Evolutionary conservation across 2,329 filamentous ascomycete genomes (phyloP), one percentile per base, ranked within the genome.

Genomic region (Bisporella sp.): DNA sequence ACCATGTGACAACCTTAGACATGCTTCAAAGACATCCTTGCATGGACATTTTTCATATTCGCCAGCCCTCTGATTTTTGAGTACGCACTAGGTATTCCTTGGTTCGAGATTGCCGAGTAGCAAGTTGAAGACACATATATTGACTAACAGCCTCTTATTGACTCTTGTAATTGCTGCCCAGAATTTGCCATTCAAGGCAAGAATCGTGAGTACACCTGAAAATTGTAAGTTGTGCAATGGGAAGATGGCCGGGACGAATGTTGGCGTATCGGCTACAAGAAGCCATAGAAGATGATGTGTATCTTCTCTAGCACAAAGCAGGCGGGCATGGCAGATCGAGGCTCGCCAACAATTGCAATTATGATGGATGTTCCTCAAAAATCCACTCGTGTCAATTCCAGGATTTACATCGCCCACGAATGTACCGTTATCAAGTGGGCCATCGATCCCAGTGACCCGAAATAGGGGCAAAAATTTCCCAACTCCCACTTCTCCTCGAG

Each of bases 271-370:
- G 7, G 43, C 43, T 13, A 32, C 2, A 28, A 45, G 33, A 45
- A 45, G 43, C 43, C 43, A 45, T 5, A 45, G 43, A n/a, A 32
- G 43, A 31, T 45, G 43, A n/a, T 45, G 21, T 13, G 31, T 31
- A 45, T 45, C 43, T 13, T 13, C 35, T 9, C 35, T 13, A 13
- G 2, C 3, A 2, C 3, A 39, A 39, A 13, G 3, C 9, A 39
- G 3, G 35, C 13, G 3, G 9, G 35, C 35, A 39, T 13, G 2
- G 3, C 13, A 11, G 35, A 11, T 11, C 13, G 13, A 39, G 35
- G 35, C 35, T 9, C 3, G 13, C 3, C 3, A 3, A 39, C 3
- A 13, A 9, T 39, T 39, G 3, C 35, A 39, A 9, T 39, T 13
- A 39, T 39, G 35, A 11, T 9, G 3, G 9, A 13, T 39, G 9